These are phyloP conservation scores for Haemoproteus tartakovskyi DNA, from an alignment of 169 alveolate species.

Conservation along the genomic window DNA sequence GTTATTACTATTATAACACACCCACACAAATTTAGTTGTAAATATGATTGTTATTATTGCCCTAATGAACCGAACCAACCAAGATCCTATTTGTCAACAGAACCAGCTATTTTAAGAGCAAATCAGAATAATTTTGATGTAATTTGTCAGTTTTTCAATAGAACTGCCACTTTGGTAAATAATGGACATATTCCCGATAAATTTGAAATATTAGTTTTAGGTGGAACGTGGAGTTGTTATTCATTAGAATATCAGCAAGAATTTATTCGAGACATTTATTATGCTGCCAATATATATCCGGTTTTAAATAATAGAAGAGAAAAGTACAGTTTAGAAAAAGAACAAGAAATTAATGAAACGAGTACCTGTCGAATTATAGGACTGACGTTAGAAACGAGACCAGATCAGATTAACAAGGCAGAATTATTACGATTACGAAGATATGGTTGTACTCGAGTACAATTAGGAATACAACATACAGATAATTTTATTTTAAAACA, in stretches of 20 bases:
- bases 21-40: slow-evolving; percentile 91
- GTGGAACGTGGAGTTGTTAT: slow-evolving; percentile 94
- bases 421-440: slow-evolving; percentile 83
- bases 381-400: slow-evolving; percentile 89
- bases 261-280: slow-evolving; percentile 89
- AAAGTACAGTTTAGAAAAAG: slow-evolving; percentile 60
- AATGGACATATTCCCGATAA: slow-evolving; percentile 92
- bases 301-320: slow-evolving; percentile 68
- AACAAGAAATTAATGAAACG: slow-evolving; percentile 71
- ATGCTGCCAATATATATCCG: slow-evolving; percentile 90
- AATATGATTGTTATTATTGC: slow-evolving; percentile 90
- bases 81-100: slow-evolving; percentile 91
- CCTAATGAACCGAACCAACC: slow-evolving; percentile 96
- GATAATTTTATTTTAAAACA: slow-evolving; percentile 81
- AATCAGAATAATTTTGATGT: slow-evolving; percentile 91
- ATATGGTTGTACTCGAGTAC: slow-evolving; percentile 92
- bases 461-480: slow-evolving; percentile 93
- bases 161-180: slow-evolving; percentile 88
- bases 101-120: slow-evolving; percentile 94
- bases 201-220: slow-evolving; percentile 90
- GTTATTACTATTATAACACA: slow-evolving; percentile 93
- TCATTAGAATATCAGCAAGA: slow-evolving; percentile 87
- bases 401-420: slow-evolving; percentile 86
- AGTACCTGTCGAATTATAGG: slow-evolving; percentile 75
- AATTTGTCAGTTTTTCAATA: slow-evolving; percentile 87